Evolutionary conservation across 108 stramenopile genomes (phyloP).

Genomic region (Cyclotella atomus): DNA sequence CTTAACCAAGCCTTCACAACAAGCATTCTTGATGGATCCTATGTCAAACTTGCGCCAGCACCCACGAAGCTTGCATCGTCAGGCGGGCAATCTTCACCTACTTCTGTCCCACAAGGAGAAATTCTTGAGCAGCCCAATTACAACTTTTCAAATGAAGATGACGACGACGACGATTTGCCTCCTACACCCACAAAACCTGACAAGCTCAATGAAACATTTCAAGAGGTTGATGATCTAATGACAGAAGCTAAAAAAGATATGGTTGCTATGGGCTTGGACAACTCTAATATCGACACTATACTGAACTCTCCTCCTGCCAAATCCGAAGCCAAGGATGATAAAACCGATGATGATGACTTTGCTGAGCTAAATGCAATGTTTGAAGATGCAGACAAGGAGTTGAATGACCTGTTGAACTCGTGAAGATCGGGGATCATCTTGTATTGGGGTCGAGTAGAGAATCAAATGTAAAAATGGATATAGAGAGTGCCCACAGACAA

Average conservation of each 20-base stretch:
- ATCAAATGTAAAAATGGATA: neutral
- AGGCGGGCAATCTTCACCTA: constrained; percentile 13
- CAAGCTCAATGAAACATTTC: constrained; percentile 40
- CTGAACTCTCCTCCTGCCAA: constrained; percentile 27
- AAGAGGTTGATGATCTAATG: constrained; percentile 68
- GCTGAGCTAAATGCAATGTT: constrained; percentile 89
- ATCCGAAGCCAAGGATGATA: constrained; percentile 11
- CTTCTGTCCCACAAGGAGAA: constrained; percentile 64
- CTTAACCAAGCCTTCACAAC: constrained; percentile 77
- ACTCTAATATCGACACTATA: constrained; percentile 49
- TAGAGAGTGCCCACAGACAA: too few species aligned
- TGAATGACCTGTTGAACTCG: constrained; percentile 76
- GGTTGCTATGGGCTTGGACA: constrained; percentile 56
- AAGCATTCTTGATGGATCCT: constrained; percentile 85
- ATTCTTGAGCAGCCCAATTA: constrained; percentile 59
- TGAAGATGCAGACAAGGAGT: constrained; percentile 80
- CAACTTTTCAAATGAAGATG: constrained; percentile 49
- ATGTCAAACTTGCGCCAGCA: constrained; percentile 42
- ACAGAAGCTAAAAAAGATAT: constrained; percentile 76
- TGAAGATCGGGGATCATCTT: constrained; percentile 27
- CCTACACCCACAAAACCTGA: constrained; percentile 8
- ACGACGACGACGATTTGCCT: constrained; percentile 46
- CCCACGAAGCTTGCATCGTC: constrained; percentile 6
- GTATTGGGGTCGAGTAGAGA: neutral
- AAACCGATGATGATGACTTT: constrained; percentile 55